A percentile compares a stretch with the other conserved stretches of the same genome.
Evolutionary conservation across 2,329 filamentous ascomycete species (phyloP).

Genomic region (Lachnellula occidentalis): DNA sequence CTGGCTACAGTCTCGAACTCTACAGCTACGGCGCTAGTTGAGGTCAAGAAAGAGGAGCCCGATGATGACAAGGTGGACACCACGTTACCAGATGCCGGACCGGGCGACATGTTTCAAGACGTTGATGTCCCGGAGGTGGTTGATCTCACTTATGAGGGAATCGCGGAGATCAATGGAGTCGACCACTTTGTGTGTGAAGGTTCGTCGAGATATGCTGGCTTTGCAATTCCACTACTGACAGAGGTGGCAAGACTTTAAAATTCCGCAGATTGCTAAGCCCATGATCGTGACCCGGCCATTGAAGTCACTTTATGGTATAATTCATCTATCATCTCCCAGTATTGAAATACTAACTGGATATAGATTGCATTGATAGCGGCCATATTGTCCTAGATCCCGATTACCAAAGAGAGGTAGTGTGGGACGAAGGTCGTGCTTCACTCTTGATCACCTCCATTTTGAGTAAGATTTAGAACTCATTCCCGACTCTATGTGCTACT

Average conservation of each 20-base stretch:
- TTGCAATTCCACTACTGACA: constrained; percentile 1
- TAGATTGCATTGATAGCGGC: constrained; percentile 27
- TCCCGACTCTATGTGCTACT: neutral
- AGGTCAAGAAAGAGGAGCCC: constrained; percentile 15
- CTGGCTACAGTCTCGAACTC: neutral
- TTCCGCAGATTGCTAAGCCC: constrained; percentile 25
- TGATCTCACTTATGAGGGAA: constrained; percentile 19
- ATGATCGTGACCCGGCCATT: constrained; percentile 22
- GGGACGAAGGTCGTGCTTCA: constrained; percentile 33
- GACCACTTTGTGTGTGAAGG: constrained; percentile 26
- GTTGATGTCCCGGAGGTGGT: constrained; percentile 24
- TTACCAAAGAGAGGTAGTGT: constrained; percentile 43
- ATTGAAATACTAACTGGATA: constrained; percentile 5
- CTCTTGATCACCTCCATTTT: constrained; percentile 28
- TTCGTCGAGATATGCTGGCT: neutral
- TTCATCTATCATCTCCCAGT: constrained; percentile 1
- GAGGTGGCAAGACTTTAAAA: constrained; percentile 23
- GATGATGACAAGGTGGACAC: constrained; percentile 16
- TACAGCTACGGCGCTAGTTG: neutral
- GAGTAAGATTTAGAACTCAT: constrained; percentile 15
- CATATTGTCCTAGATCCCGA: constrained; percentile 39
- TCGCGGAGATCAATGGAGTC: constrained; percentile 21
- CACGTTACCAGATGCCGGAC: constrained; percentile 7
- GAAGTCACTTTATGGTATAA: constrained; percentile 20
- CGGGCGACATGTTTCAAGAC: constrained; percentile 25